Evolutionary conservation across 345 rosid genomes (phyloP).

Genomic region (Gossypium arboreum): DNA sequence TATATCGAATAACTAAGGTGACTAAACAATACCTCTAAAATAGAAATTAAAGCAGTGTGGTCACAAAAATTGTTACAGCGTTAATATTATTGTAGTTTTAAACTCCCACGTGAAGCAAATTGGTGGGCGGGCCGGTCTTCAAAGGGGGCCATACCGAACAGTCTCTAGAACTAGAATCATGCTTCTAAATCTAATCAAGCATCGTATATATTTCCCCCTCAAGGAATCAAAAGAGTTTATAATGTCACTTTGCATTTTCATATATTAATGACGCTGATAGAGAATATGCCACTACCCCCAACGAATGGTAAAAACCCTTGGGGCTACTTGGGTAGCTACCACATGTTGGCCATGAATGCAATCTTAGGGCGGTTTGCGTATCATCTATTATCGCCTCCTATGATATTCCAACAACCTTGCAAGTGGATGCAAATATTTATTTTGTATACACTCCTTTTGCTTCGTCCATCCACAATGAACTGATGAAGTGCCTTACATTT

Average conservation of each 20-base stretch:
- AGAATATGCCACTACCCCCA: background rate
- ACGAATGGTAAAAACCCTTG: background rate
- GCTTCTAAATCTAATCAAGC: too few relatives aligned
- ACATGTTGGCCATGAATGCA: background rate
- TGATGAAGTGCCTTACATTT: background rate
- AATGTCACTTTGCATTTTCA: too few relatives aligned
- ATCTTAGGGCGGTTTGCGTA: constrained; percentile 8
- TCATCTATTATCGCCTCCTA: background rate
- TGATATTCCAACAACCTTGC: background rate
- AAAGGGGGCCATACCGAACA: too few relatives aligned
- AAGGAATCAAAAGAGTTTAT: background rate
- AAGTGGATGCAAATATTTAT: constrained; percentile 16
- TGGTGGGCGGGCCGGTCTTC: too few relatives aligned
- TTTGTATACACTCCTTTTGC: background rate
- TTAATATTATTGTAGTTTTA: too few relatives aligned
- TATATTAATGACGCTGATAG: background rate
- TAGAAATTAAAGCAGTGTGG: too few relatives aligned
- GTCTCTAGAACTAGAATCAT: too few relatives aligned
- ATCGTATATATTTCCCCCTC: too few relatives aligned
- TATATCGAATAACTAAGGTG: too few relatives aligned
- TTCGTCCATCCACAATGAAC: background rate
- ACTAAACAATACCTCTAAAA: too few relatives aligned
- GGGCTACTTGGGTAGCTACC: background rate
- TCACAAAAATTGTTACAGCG: too few relatives aligned
- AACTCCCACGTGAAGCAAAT: too few relatives aligned